Base-by-base conservation (phyloP, 108 stramenopile genomes). In the Poteriospumella lacustris region DNA sequence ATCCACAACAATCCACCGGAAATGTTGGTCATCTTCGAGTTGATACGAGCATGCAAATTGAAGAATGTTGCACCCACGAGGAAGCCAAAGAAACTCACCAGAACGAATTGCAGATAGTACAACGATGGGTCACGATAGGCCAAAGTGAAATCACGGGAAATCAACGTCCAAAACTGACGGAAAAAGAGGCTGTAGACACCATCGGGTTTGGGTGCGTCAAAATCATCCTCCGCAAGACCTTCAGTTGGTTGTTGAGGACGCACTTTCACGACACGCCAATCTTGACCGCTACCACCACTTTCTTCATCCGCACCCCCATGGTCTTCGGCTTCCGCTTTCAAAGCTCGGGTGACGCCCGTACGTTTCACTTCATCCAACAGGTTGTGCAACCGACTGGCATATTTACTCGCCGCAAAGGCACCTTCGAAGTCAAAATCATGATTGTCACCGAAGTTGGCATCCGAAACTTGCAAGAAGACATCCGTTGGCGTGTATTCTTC, bases 81-180 rank as follows among this genome's bases (percentile, higher is more conserved):
- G 73, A 83, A 73, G 0, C 81, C 83, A 78, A 81, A 83, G 68
- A 72, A 5, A 1, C 76, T 19, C 34, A 81, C 52, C 80, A 83
- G 28, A 5, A 79, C 42, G 12, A 83, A 79, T 70, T 82, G 76
- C 2, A 82, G 76, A 60, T 82, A 77, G 77, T 82, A 83, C 1
- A 83, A 68, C 24, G 83, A 78, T 2, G 83, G 83, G 38, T 83
- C 83, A 34, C 83, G 77, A 0, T 56, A 38, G 38, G 83, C 83
- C 1, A 83, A 76, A 12, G 81, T 75, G 47, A 70, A 77, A 58
- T 81, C 83, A 2, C 83, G 78, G 58, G 75, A 79, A 2, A 79
- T 5, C 1, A 83, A 76, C 0, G 68, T 72, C 24, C 78, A 38
- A 29, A 77, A 36, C 79, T 81, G 81, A 41, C 78, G 42, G 2